Conservation (phyloP, 192 early-diverging fungal species). For the Geranomyces michiganensis region DNA sequence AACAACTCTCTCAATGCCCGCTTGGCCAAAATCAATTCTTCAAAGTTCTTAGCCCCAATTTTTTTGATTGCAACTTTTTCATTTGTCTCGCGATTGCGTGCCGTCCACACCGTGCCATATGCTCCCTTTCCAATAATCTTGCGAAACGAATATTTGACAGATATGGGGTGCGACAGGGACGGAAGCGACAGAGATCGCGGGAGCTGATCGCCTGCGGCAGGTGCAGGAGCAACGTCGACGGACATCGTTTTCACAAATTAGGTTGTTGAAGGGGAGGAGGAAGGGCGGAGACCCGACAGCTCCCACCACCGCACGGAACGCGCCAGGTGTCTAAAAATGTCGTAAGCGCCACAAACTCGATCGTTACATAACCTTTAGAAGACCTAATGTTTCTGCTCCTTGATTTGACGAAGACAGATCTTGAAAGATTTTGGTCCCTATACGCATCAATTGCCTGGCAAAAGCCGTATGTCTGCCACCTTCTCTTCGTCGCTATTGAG, state of each 20-base stretch:
- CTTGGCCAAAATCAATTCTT: conserved; percentile 71
- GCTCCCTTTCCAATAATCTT: conserved; percentile 34
- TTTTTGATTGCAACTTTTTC: conserved; percentile 71
- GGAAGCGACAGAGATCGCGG: conserved; percentile 27
- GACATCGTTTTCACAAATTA: neutral
- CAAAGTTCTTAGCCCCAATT: conserved; percentile 61
- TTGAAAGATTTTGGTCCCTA: too few relatives aligned
- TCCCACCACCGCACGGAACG: too few relatives aligned
- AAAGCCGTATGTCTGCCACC: too few relatives aligned
- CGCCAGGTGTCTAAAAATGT: too few relatives aligned
- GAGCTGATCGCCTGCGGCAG: neutral
- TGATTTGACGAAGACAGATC: too few relatives aligned
- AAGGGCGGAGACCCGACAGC: too few relatives aligned
- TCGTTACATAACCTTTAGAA: too few relatives aligned
- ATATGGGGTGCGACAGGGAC: conserved; percentile 28
- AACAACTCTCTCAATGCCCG: conserved; percentile 75
- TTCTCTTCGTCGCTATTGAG: too few relatives aligned
- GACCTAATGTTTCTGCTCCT: too few relatives aligned
- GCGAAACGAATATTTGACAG: conserved; percentile 32
- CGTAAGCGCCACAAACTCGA: too few relatives aligned
- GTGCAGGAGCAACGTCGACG: neutral
- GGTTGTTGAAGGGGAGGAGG: too few relatives aligned
- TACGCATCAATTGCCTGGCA: too few relatives aligned
- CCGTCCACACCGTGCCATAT: conserved; percentile 36
- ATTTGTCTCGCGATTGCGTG: conserved; percentile 43